A percentile compares a stretch with the other conserved stretches of the same genome.
phyloP scores from a whole-genome alignment of 1,284 basidiomycete genomes.

The Melampsora larici-populina region DNA sequence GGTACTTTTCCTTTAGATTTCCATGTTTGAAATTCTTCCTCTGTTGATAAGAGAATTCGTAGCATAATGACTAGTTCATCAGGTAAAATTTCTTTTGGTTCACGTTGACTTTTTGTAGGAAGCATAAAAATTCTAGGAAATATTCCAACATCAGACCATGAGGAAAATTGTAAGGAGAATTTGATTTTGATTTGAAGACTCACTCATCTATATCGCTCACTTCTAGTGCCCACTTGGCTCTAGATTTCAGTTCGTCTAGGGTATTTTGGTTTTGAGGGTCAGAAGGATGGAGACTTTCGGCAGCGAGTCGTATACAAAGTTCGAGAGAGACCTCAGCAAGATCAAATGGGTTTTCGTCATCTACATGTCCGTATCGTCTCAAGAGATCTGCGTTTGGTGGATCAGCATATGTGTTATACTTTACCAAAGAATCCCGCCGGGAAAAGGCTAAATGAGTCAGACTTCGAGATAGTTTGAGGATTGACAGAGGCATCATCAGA shows the following conservation, averaged over 20 bases:
- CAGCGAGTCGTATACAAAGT: constrained; percentile 63
- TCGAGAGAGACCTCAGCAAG: constrained; percentile 80
- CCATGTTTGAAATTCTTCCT: constrained; percentile 65
- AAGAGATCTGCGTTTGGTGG: constrained; percentile 92
- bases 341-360: constrained; percentile 82
- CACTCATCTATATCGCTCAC: constrained; percentile 51
- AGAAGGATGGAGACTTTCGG: constrained; percentile 46
- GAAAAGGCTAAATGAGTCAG: constrained; percentile 39
- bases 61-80: constrained; percentile 67
- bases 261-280: constrained; percentile 39
- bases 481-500: constrained; percentile 26
- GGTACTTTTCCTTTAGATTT: constrained; percentile 72
- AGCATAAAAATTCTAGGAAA: constrained; percentile 9
- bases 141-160: not conserved
- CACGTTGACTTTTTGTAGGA: constrained; percentile 29
- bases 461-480: not conserved
- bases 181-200: not conserved
- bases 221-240: constrained; percentile 45
- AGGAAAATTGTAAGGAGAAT: constrained; percentile 39
- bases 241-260: constrained; percentile 43
- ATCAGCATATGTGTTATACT: constrained; percentile 96
- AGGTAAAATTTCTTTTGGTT: constrained; percentile 61
- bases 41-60: constrained; percentile 65
- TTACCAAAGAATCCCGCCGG: constrained; percentile 11
- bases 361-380: constrained; percentile 89